A percentile compares a stretch with the other conserved stretches of the same genome.
These are phyloP conservation scores for Hemileccinum rubropunctum DNA, from an alignment of 768 basidiomycete species.

Conservation along the genomic window DNA sequence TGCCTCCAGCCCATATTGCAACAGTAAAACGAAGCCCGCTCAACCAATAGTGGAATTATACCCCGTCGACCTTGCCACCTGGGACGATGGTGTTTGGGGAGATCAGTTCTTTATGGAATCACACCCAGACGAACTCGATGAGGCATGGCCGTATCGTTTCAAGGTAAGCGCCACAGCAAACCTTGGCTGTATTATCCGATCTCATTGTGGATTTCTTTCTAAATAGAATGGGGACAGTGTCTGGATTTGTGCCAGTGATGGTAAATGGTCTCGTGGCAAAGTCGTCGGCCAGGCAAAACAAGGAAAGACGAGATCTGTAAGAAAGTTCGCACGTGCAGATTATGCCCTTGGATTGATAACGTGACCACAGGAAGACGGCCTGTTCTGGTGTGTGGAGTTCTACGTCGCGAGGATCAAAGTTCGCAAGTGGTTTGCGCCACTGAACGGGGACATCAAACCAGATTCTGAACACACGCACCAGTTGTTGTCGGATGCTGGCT, in stretches of 20 bases:
- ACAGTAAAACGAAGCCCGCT: neutral
- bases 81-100: constrained; percentile 26
- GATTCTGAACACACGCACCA: constrained; percentile 44
- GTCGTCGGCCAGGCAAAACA: constrained; percentile 44
- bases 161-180: constrained; percentile 22
- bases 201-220: neutral
- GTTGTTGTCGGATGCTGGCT: constrained; percentile 49
- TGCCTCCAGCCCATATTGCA: neutral
- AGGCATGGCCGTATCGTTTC: constrained; percentile 53
- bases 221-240: constrained; percentile 45
- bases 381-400: constrained; percentile 56
- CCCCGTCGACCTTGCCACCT: constrained; percentile 25
- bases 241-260: constrained; percentile 50
- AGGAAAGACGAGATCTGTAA: constrained; percentile 48
- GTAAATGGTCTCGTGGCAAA: constrained; percentile 52
- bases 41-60: constrained; percentile 8
- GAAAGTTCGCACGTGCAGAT: constrained; percentile 1
- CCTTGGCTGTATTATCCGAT: neutral
- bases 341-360: neutral
- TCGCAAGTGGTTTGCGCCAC: constrained; percentile 60
- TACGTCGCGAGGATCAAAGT: constrained; percentile 32
- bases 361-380: constrained; percentile 41
- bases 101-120: constrained; percentile 17
- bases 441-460: constrained; percentile 68
- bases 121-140: constrained; percentile 43